Evolutionary conservation across 176 grass and related monocot genomes (phyloP).

Genomic region (Eleusine coracana): DNA sequence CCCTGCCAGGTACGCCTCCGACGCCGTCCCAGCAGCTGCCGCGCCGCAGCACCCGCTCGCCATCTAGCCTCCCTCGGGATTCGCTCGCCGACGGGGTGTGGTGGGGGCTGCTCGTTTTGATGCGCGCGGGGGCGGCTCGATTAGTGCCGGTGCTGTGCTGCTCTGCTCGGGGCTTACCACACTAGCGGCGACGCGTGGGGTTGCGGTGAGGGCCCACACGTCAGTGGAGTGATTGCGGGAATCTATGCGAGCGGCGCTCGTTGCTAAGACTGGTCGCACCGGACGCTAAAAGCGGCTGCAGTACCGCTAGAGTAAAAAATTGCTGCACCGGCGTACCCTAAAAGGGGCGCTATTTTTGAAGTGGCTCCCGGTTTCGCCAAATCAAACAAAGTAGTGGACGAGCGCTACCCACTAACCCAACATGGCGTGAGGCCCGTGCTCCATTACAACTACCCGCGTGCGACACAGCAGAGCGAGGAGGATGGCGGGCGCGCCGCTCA

Average conservation of each 20-base stretch:
- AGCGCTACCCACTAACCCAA: no score
- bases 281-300: no score
- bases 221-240: neutral
- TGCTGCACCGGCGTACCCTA: no score
- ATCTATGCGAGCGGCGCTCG: neutral
- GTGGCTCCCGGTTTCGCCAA: no score
- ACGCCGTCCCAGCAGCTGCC: slow-evolving; percentile 33
- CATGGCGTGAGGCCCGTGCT: no score
- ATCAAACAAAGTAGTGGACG: no score
- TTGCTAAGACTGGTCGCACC: no score
- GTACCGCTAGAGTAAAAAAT: no score
- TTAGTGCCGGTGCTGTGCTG: neutral
- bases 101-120: neutral
- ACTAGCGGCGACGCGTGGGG: neutral
- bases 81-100: neutral
- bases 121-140: slow-evolving; percentile 1
- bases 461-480: no score
- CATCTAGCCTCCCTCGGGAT: slow-evolving; percentile 1
- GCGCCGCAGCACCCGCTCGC: slow-evolving; percentile 13
- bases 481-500: no score
- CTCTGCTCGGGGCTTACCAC: neutral
- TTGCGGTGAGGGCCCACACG: neutral
- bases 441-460: no score
- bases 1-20: slow-evolving; percentile 63
- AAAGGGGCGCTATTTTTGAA: no score